Evolutionary conservation across 208 protist species (phyloP).

Genomic region (Entamoeba moshkovskii): DNA sequence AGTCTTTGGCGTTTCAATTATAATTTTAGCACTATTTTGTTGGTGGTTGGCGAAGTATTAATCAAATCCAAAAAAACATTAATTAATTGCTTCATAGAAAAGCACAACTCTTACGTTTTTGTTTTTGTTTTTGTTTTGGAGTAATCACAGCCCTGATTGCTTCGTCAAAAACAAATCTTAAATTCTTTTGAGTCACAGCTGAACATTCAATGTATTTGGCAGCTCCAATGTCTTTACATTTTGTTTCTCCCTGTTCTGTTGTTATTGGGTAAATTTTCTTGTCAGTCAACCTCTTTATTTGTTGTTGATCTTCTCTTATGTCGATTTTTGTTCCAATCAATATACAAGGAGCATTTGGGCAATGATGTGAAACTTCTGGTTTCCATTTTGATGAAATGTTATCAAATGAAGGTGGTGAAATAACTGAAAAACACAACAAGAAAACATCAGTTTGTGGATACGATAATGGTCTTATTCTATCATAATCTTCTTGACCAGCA

Average conservation of each 20-base stretch:
- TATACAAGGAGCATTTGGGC: constrained; percentile 36
- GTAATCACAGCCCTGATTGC: constrained; percentile 44
- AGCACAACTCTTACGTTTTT: not conserved
- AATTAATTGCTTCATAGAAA: not conserved
- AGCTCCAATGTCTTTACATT: constrained; percentile 54
- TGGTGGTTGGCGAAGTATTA: not conserved
- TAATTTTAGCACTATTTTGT: too few species aligned
- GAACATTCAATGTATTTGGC: constrained; percentile 67
- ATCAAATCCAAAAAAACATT: not conserved
- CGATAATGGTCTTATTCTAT: constrained; percentile 42
- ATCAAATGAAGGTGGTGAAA: constrained; percentile 46
- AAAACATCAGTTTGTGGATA: constrained; percentile 50
- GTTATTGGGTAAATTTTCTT: constrained; percentile 22
- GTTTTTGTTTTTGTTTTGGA: not conserved
- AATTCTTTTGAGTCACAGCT: constrained; percentile 57
- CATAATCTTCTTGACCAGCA: constrained; percentile 49
- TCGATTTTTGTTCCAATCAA: constrained; percentile 49
- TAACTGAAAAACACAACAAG: constrained; percentile 60
- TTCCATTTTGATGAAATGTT: constrained; percentile 52
- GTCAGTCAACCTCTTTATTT: not conserved
- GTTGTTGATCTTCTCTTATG: constrained; percentile 35
- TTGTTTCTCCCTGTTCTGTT: constrained; percentile 35
- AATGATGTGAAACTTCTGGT: constrained; percentile 16
- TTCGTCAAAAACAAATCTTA: constrained; percentile 63
- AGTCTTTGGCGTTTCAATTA: too few species aligned